Evolutionary conservation across 352 stramenopile genomes (phyloP).

Genomic region (Phytophthora boehmeriae): DNA sequence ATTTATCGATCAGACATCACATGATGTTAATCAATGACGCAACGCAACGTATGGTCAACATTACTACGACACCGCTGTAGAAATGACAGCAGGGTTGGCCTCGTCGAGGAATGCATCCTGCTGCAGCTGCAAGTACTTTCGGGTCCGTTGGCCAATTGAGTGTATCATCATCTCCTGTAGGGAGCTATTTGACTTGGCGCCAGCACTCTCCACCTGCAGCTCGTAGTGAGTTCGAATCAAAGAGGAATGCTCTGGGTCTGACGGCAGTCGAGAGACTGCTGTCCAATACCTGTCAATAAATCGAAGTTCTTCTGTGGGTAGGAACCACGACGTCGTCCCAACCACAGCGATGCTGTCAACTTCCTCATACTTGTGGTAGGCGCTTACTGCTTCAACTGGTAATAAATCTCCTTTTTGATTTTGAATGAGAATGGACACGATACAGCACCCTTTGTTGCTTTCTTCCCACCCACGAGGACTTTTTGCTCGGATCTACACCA

Average conservation of each 20-base stretch:
- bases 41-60: too few species aligned
- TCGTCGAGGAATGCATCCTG: too few species aligned
- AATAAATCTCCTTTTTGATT: background rate
- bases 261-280: background rate
- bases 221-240: conserved; percentile 5
- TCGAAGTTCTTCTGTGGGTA: conserved; percentile 1
- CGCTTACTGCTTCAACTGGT: background rate
- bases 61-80: too few species aligned
- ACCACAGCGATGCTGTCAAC: conserved; percentile 1
- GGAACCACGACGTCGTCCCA: conserved; percentile 1
- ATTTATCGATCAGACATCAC: too few species aligned
- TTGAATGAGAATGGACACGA: background rate
- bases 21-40: too few species aligned
- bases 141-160: background rate
- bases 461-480: background rate
- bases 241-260: background rate
- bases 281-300: conserved; percentile 3
- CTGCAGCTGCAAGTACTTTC: too few species aligned
- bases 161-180: background rate
- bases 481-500: background rate
- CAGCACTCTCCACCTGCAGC: background rate
- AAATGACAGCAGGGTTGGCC: too few species aligned
- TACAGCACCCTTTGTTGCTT: background rate
- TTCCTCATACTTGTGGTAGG: background rate
- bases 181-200: background rate